Percentiles rank a stretch among this genome's conserved stretches.
Conservation (phyloP, 208 protist genomes). For the Crithidia brevicula region DNA sequence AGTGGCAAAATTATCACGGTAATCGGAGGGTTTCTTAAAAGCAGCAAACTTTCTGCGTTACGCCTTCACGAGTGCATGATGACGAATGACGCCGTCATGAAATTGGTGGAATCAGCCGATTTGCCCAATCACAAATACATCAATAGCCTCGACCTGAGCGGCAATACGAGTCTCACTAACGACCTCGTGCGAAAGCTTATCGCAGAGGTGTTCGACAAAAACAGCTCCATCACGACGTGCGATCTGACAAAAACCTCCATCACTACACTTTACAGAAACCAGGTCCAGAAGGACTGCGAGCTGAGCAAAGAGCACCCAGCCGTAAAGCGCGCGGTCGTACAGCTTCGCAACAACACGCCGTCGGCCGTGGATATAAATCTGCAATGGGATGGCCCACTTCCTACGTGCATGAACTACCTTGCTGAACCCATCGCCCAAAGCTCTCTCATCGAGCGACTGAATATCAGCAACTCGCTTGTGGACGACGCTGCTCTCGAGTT, state of each 20-base stretch:
- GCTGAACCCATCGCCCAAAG: slow-evolving; percentile 57
- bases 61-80: slow-evolving; percentile 56
- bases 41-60: slow-evolving; percentile 46
- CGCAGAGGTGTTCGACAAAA: slow-evolving; percentile 62
- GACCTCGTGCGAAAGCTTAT: slow-evolving; percentile 46
- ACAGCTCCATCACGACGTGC: slow-evolving; percentile 55
- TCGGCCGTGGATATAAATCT: slow-evolving; percentile 65
- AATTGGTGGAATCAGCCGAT: slow-evolving; percentile 54
- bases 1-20: slow-evolving; percentile 46
- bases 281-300: slow-evolving; percentile 71
- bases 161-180: slow-evolving; percentile 66
- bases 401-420: slow-evolving; percentile 68
- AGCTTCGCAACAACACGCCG: slow-evolving; percentile 53
- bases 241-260: slow-evolving; percentile 66
- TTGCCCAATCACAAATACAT: slow-evolving; percentile 53
- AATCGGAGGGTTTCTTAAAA: slow-evolving; percentile 56
- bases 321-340: slow-evolving; percentile 72
- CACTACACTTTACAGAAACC: slow-evolving; percentile 34
- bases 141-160: slow-evolving; percentile 54
- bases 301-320: slow-evolving; percentile 71
- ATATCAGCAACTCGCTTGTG: slow-evolving; percentile 78
- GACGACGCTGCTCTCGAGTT: slow-evolving; percentile 69
- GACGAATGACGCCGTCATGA: slow-evolving; percentile 48
- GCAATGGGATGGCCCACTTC: slow-evolving; percentile 72
- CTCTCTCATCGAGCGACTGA: slow-evolving; percentile 61